phyloP scores from a whole-genome alignment of 164 flowering plant genomes.

The Stephania japonica region DNA sequence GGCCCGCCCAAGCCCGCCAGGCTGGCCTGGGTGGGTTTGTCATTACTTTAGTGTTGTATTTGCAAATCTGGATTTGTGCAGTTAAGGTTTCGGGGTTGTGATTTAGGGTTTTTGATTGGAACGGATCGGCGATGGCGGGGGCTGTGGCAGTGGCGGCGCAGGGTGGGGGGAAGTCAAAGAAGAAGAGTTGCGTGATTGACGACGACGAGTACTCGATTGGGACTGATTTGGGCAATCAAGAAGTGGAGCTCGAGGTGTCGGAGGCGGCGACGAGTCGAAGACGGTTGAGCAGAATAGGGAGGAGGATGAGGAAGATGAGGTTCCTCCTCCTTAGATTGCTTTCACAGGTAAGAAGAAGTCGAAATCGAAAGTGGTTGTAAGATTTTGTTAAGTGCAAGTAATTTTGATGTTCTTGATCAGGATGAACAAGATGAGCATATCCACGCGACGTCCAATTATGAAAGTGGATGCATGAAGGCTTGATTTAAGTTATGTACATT shows the following conservation, averaged over 20 bases:
- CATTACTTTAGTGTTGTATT: too few species aligned
- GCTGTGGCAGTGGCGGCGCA: slow-evolving; percentile 17
- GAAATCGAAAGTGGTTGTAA: background rate
- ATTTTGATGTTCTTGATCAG: background rate
- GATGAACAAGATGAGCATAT: background rate
- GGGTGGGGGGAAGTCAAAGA: slow-evolving; percentile 44
- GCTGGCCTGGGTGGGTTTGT: too few species aligned
- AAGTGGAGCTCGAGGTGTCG: background rate
- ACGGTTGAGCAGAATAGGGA: background rate
- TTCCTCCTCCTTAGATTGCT: background rate
- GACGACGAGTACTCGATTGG: slow-evolving; percentile 82
- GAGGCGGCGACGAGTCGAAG: slow-evolving; percentile 25
- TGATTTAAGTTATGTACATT: too few species aligned
- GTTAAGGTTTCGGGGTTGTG: slow-evolving; percentile 7
- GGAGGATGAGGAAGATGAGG: slow-evolving; percentile 2
- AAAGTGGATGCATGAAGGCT: too few species aligned
- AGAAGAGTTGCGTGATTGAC: slow-evolving; percentile 48
- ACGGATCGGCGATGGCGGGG: slow-evolving; percentile 41
- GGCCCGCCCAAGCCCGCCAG: too few species aligned
- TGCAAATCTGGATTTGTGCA: background rate
- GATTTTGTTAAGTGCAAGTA: background rate
- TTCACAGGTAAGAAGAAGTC: slow-evolving; percentile 23
- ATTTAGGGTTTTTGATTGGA: background rate
- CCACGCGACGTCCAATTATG: too few species aligned
- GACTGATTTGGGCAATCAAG: slow-evolving; percentile 37